Base-by-base conservation (phyloP, 768 basidiomycete species). In the Albatrellus ellisii region DNA sequence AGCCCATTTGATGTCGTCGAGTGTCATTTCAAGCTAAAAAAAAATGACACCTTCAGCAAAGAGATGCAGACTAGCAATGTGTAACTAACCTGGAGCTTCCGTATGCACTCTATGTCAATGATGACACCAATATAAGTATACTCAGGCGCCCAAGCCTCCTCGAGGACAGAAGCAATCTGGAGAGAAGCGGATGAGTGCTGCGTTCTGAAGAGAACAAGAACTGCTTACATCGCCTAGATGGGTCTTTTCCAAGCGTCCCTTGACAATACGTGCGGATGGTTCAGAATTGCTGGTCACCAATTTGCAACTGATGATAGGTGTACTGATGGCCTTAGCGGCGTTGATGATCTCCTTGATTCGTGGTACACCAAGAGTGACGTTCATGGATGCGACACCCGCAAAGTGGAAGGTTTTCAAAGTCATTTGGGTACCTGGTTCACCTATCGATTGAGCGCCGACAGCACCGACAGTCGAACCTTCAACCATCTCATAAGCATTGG, bases 321-420 rank as follows among this genome's bases (percentile, higher is more conserved):
- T 99, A 55, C 84, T 91, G 62, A 99, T 98, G 28, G 69, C 62
- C 59, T 95, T 99, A n/a, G 95, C 88, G 2, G 91, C 95, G 53
- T 98, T 99, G 68, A 99, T 99, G 51, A 99, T 98, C 62, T 99
- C 95, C 61, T 98, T 98, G 64, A 99, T 98, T 54, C 95, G 94
- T 2, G 95, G 95, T n/a, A 98, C 95, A 62, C 95, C 95, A 27
- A 98, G 76, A 0, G 95, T 99, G 48, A 99, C 90, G 63, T 97
- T 98, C 95, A 98, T 99, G 27, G 92, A 94, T 6, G 95, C 95
- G 48, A 99, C 94, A 65, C 95, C 95, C 53, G 95, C 95, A 62
- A 98, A 99, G 70, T 99, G 95, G 77, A 99, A 99, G 43, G 95
- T 98, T 64, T 98, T 98, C 50, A 98, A 62, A 1, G 94, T 98